Conservation (phyloP, 768 basidiomycete genomes). For the Lactifluus subvellereus region DNA sequence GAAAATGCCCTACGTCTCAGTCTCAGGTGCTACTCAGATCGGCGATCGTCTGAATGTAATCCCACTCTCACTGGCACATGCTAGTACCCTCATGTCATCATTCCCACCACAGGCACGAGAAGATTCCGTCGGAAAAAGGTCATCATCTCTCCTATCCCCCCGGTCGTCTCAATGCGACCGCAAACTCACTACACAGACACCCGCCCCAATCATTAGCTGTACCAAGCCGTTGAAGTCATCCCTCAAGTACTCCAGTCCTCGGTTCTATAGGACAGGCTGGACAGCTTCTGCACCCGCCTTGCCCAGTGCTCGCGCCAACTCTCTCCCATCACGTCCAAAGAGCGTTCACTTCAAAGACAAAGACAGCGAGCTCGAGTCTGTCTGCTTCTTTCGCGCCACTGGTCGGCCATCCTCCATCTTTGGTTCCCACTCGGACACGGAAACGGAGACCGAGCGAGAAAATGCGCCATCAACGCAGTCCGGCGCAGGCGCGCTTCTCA, state of each 20-base stretch:
- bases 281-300: no score
- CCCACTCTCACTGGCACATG: no score
- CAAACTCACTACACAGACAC: no score
- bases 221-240: not conserved
- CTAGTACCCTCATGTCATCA: no score
- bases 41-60: no score
- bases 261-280: not conserved
- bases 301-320: not conserved
- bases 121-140: no score
- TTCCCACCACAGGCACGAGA: no score
- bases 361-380: not conserved
- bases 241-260: not conserved
- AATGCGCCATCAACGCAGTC: not conserved
- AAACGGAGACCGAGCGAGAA: conserved; percentile 7
- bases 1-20: no score
- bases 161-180: not conserved
- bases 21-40: no score
- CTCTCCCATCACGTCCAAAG: not conserved
- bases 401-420: conserved; percentile 8
- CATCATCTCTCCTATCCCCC: no score
- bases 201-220: no score
- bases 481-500: not conserved
- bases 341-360: conserved; percentile 9
- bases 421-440: not conserved
- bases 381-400: conserved; percentile 1